A percentile compares a stretch with the other conserved stretches of the same genome.
These are phyloP conservation scores for Linanthus parryae DNA, from an alignment of 148 eudicot species.

Conservation along the genomic window DNA sequence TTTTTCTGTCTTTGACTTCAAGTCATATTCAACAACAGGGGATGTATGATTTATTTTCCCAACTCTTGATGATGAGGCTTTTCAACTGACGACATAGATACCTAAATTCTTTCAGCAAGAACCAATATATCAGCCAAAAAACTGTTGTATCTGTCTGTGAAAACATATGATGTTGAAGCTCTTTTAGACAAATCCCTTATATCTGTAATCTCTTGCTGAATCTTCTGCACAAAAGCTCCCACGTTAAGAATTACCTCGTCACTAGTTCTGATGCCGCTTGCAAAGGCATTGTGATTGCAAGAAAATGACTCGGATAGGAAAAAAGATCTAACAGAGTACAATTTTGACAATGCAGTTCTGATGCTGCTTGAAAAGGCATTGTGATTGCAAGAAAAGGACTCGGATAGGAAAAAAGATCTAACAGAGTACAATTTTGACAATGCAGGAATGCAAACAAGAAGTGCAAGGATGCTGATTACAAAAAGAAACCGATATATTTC, in stretches of 20 bases:
- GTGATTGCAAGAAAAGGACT: conserved; percentile 24
- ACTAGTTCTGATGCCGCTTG: background rate
- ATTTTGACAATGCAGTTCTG: conserved; percentile 13
- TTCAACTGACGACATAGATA: conserved; percentile 6
- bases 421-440: conserved; percentile 32
- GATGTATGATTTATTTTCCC: conserved; percentile 1
- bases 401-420: conserved; percentile 24
- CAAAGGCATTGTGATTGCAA: conserved; percentile 15
- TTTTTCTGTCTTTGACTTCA: no score
- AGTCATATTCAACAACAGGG: no score
- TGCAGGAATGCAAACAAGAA: conserved; percentile 24
- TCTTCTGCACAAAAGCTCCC: conserved; percentile 23
- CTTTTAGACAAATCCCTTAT: conserved; percentile 6
- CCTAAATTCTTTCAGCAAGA: conserved; percentile 19
- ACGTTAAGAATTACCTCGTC: conserved; percentile 7
- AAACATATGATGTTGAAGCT: conserved; percentile 8
- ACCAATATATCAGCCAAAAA: conserved; percentile 33
- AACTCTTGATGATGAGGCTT: no score
- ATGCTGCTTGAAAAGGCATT: background rate
- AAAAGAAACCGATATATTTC: conserved; percentile 18
- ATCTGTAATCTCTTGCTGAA: conserved; percentile 26
- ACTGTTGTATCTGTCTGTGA: conserved; percentile 8
- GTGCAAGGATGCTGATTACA: conserved; percentile 14
- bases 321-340: conserved; percentile 29
- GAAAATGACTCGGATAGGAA: conserved; percentile 23